phyloP scores from a whole-genome alignment of 1,139 yeast species.

The Lodderomyces elongisporus region DNA sequence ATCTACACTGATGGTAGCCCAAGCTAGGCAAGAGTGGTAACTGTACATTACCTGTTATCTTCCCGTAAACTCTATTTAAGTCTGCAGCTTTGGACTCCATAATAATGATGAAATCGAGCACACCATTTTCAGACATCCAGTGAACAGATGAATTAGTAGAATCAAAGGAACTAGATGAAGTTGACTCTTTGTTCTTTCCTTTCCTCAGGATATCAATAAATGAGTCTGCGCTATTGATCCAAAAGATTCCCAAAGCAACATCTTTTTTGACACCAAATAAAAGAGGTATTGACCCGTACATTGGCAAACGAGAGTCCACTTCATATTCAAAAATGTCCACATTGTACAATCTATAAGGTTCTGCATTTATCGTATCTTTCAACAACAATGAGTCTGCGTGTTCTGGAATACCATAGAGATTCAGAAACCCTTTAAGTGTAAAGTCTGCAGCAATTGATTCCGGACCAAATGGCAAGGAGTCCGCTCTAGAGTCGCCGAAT shows the following conservation, averaged over 20 bases:
- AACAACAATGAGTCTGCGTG: conserved; percentile 80
- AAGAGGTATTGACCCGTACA: conserved; percentile 94
- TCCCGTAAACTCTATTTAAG: conserved; percentile 59
- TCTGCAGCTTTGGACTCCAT: conserved; percentile 59
- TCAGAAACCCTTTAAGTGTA: conserved; percentile 51
- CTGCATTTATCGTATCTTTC: conserved; percentile 55
- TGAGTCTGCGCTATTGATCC: conserved; percentile 94
- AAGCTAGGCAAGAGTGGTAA: conserved; percentile 79
- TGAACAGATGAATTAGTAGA: conserved; percentile 55
- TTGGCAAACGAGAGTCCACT: conserved; percentile 72
- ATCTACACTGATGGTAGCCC: conserved; percentile 94
- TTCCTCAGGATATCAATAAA: conserved; percentile 81
- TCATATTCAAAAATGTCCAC: conserved; percentile 96
- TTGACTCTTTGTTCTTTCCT: conserved; percentile 30
- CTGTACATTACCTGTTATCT: conserved; percentile 66
- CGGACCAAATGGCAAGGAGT: conserved; percentile 75
- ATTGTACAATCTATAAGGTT: conserved; percentile 82
- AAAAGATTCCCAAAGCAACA: conserved; percentile 70
- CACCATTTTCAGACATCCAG: conserved; percentile 93
- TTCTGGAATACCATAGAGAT: conserved; percentile 91
- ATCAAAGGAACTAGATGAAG: too few species aligned
- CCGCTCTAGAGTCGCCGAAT: conserved; percentile 57
- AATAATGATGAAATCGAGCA: conserved; percentile 69
- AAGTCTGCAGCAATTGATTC: conserved; percentile 84
- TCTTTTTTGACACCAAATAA: conserved; percentile 63